Base-by-base conservation (phyloP, 441 rosid species). In the Adansonia madagascariensis region DNA sequence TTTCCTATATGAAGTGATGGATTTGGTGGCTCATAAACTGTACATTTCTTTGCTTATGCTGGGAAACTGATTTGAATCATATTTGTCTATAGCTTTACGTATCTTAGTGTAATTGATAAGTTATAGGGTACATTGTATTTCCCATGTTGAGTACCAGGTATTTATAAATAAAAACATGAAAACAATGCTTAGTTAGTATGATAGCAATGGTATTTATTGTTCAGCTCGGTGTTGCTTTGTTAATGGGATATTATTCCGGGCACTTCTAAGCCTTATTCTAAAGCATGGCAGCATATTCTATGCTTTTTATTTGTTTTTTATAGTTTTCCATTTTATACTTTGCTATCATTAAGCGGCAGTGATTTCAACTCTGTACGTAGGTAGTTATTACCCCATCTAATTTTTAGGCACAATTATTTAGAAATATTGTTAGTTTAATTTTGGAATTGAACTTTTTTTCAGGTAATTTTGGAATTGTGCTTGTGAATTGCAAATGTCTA, bases 1-100 rank as follows among this genome's bases (percentile, higher is more conserved):
- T 89, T 82, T 65, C 84, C 81, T 31, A 69, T 83, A 62, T 87
- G 79, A 84, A 60, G 60, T 73, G 78, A 80, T 72, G 77, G 68
- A 47, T 73, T 27, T 46, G 7, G 61, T 71, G 17, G 56, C 43
- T 22, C 67, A 47, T 68, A 55, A 10, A 52, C 17, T 85, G 89
- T 85, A 85, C 80, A 86, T 85, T 86, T 77, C 52, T 53, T 59
- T 59, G 59, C 47, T 66, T 49, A 49, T 74, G 15, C 20, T 53
- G n/a, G 4, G 46, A 60, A 49, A 64, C 65, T 69, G 31, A 65
- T 75, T n/a, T 80, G 60, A 68, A 76, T 85, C 9, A 57, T 65
- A 55, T 69, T 62, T 87, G 79, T 82, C 77, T 75, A 85, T 80
- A 79, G 46, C 6, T 44, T 59, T 73, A 52, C 3, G 14, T 18